These are phyloP conservation scores for Solidago caesia DNA, from an alignment of 129 eudicot genomes.

Conservation along the genomic window DNA sequence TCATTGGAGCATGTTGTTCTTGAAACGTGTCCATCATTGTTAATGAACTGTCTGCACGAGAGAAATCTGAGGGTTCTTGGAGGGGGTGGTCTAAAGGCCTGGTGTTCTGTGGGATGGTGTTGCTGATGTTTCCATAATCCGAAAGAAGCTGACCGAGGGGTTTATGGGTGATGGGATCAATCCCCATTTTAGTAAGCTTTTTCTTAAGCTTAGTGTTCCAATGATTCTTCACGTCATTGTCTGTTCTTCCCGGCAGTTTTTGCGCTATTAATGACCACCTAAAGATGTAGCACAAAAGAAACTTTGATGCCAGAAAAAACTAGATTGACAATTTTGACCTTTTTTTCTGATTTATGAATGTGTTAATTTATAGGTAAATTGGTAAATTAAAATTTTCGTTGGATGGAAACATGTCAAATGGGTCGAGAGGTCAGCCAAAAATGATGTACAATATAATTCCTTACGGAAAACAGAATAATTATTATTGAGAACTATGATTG, in stretches of 20 bases:
- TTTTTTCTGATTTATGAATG: too few relatives aligned
- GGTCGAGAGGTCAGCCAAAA: neutral
- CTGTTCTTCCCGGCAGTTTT: constrained; percentile 89
- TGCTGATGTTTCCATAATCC: constrained; percentile 62
- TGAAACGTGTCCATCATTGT: constrained; percentile 23
- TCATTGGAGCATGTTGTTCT: constrained; percentile 26
- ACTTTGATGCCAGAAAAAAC: neutral
- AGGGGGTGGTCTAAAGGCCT: constrained; percentile 21
- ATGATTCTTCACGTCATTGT: constrained; percentile 93
- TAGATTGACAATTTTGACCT: neutral
- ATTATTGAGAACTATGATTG: neutral
- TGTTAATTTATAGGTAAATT: too few relatives aligned
- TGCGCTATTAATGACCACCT: constrained; percentile 95
- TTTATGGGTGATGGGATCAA: constrained; percentile 91
- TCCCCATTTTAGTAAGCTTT: constrained; percentile 84
- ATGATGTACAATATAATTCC: neutral
- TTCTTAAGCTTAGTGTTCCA: constrained; percentile 97
- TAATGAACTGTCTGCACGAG: constrained; percentile 29
- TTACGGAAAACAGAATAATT: neutral
- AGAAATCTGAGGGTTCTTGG: constrained; percentile 31
- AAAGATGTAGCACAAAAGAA: constrained; percentile 15
- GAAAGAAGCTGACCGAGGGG: constrained; percentile 70
- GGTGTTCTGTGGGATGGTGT: constrained; percentile 34
- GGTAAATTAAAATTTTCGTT: too few relatives aligned
- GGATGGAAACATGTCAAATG: neutral